Conservation (phyloP, 148 eudicot genomes). For the Dysphania ambrosioides region DNA sequence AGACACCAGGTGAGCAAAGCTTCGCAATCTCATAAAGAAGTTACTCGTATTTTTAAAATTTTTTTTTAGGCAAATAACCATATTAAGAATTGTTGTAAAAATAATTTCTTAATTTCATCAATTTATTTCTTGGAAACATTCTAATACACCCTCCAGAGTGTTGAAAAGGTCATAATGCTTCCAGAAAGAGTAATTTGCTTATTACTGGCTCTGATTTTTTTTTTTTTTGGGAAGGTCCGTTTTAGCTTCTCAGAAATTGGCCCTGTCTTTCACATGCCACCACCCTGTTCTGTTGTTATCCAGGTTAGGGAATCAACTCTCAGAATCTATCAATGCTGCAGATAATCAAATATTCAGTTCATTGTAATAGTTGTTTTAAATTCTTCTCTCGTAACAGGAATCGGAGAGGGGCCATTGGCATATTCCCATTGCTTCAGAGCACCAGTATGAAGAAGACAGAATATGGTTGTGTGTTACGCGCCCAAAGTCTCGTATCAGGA, state of each 20-base stretch:
- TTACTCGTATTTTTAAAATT: too few relatives aligned
- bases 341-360: background rate
- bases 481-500: slow-evolving; percentile 30
- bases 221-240: slow-evolving; percentile 61
- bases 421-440: slow-evolving; percentile 70
- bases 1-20: slow-evolving; percentile 71
- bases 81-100: background rate
- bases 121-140: background rate
- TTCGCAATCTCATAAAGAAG: background rate
- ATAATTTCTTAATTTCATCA: background rate
- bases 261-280: slow-evolving; percentile 85
- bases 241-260: slow-evolving; percentile 71
- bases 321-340: background rate
- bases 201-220: slow-evolving; percentile 16
- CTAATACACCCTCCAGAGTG: background rate
- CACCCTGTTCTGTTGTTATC: slow-evolving; percentile 82
- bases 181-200: background rate
- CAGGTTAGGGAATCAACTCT: slow-evolving; percentile 52
- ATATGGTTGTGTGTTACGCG: slow-evolving; percentile 76
- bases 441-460: slow-evolving; percentile 58
- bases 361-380: background rate
- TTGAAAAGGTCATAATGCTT: background rate
- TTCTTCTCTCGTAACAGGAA: slow-evolving; percentile 45
- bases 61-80: too few relatives aligned
- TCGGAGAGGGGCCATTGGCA: slow-evolving; percentile 88